Conservation (phyloP, 345 rosid genomes). For the Lepidium didymum region DNA sequence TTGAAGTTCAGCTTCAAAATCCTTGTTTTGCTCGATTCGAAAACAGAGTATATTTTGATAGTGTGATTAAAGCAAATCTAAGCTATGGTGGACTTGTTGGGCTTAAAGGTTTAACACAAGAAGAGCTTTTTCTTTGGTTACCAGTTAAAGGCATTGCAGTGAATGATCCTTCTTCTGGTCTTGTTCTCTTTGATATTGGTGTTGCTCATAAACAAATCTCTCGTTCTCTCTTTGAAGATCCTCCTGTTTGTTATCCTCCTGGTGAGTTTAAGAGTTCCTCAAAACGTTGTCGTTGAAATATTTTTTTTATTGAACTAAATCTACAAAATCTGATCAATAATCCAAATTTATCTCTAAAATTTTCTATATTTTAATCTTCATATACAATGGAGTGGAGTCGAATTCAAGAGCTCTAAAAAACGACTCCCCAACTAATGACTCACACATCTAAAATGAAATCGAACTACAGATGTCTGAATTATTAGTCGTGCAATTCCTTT, state of each 20-base stretch:
- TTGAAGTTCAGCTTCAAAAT: constrained; percentile 52
- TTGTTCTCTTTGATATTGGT: constrained; percentile 74
- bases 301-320: background rate
- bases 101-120: constrained; percentile 64
- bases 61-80: constrained; percentile 66
- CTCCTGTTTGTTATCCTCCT: constrained; percentile 69
- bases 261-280: constrained; percentile 24
- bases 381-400: no score
- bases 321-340: no score
- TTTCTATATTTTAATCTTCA: no score
- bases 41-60: constrained; percentile 58
- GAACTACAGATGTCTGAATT: no score
- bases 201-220: constrained; percentile 80
- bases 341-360: no score
- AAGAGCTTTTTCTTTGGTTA: constrained; percentile 84
- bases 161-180: constrained; percentile 71
- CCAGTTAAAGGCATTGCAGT: constrained; percentile 75
- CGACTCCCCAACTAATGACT: background rate
- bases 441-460: no score
- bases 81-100: constrained; percentile 83
- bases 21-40: constrained; percentile 80
- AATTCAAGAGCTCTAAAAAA: no score
- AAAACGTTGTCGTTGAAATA: background rate
- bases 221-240: constrained; percentile 80
- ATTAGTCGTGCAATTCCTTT: no score